Base-by-base conservation (phyloP, 371 early-diverging fungal genomes). In the Apophysomyces elegans region DNA sequence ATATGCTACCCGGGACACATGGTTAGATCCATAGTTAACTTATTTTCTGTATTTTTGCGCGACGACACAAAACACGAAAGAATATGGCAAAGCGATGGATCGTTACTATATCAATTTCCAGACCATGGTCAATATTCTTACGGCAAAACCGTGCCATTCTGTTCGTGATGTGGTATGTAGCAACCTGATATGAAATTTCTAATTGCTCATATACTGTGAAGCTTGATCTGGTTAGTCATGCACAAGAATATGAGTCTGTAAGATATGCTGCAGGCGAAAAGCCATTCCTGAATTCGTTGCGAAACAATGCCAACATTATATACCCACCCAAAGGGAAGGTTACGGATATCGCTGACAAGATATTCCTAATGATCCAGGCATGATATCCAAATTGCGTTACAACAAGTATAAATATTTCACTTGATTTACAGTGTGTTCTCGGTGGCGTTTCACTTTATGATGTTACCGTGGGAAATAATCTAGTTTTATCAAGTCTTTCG, bases 11-110 rank as follows among this genome's bases (percentile, higher is more conserved):
- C 12, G 37, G 13, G 12, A 6, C 13, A 8, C 3, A 6, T 58
- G 5, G 45, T 21, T 63, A 14, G 7, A 37, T 37, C 38, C 2
- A 26, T 26, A 26, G 32, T 2, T 26, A 26, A 26, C 32, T 26
- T 26, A 26, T 26, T 26, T 26, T 26, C 32, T 26, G 32, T 26
- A 26, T 26, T 26, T 26, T 26, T 26, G 26, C 32, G 2, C 32
- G 2, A 26, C 32, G 32, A 26, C 1, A 26, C 32, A 13, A 18
- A 32, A 13, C 37, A 5, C n/a, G 54, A 36, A 62, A 84, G 83
- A 60, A 11, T 75, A 77, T 65, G 86, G 86, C 1, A 14, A 56
- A 2, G 71, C 80, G n/a, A 88, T 88, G 88, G 80, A 79, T 45
- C 66, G 65, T 47, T 86, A 84, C 57, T 84, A 79, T 62, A 68